A percentile compares a stretch with the other conserved stretches of the same genome.
Conservation (phyloP, 768 basidiomycete species). For the Podaxis sp. region DNA sequence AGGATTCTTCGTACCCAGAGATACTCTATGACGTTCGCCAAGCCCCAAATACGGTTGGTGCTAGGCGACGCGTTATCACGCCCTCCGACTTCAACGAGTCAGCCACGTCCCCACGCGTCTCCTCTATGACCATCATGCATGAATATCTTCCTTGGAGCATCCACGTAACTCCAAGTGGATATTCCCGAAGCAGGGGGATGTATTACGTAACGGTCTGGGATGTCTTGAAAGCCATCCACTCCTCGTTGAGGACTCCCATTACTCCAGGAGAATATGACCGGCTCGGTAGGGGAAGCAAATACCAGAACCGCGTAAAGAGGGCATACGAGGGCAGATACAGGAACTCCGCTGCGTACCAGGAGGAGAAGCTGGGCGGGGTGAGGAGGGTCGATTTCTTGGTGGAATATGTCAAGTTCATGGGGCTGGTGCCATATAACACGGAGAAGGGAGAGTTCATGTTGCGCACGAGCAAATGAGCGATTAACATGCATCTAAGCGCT, state of each 20-base stretch:
- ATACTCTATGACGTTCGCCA: slow-evolving; percentile 10
- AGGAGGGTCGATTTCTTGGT: slow-evolving; percentile 9
- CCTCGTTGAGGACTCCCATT: not conserved
- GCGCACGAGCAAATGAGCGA: slow-evolving; percentile 2
- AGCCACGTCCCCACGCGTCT: not conserved
- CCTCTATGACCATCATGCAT: slow-evolving; percentile 6
- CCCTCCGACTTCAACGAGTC: slow-evolving; percentile 2
- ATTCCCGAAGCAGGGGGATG: slow-evolving; percentile 5
- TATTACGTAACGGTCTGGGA: slow-evolving; percentile 13
- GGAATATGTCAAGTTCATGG: slow-evolving; percentile 11
- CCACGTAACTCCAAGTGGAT: slow-evolving; percentile 5
- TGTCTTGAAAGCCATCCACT: slow-evolving; percentile 9
- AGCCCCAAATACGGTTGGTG: not conserved
- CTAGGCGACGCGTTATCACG: slow-evolving; percentile 3
- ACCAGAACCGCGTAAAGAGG: slow-evolving; percentile 5
- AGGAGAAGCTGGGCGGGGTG: slow-evolving; percentile 12
- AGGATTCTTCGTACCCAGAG: slow-evolving; percentile 1
- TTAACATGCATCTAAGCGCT: not conserved
- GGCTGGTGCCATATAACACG: slow-evolving; percentile 3
- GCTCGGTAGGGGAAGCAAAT: slow-evolving; percentile 1
- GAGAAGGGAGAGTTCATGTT: slow-evolving; percentile 9
- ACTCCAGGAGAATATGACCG: not conserved
- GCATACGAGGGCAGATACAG: slow-evolving; percentile 9
- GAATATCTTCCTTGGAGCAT: slow-evolving; percentile 13
- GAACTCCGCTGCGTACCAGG: not conserved